phyloP scores from a whole-genome alignment of 495 filamentous ascomycete genomes.

The Paragyromitra xinjiangensis region DNA sequence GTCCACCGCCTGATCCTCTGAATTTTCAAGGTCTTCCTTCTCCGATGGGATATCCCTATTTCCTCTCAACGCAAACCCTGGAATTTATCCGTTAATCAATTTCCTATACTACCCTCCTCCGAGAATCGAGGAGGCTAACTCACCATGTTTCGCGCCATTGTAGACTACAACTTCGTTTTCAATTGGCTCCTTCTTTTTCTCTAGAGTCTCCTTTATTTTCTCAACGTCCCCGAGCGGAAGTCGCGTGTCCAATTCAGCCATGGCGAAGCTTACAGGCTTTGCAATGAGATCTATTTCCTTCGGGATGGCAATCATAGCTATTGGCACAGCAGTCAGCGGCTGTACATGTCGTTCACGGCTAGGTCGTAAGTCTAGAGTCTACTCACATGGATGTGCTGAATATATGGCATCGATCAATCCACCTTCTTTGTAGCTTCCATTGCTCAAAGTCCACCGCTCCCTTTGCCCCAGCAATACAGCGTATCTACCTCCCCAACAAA shows the following conservation, averaged over 20 bases:
- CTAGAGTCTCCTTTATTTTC: slow-evolving; percentile 62
- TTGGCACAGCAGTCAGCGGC: slow-evolving; percentile 66
- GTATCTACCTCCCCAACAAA: slow-evolving; percentile 70
- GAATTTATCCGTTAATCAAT: not conserved
- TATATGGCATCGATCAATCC: slow-evolving; percentile 49
- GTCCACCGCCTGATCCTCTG: slow-evolving; percentile 66
- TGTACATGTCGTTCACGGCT: not conserved
- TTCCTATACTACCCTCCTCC: slow-evolving; percentile 9
- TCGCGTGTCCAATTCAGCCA: slow-evolving; percentile 65
- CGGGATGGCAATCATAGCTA: slow-evolving; percentile 64
- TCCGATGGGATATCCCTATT: slow-evolving; percentile 61
- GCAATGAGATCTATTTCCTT: slow-evolving; percentile 65
- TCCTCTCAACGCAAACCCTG: slow-evolving; percentile 68
- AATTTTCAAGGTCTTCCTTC: slow-evolving; percentile 60
- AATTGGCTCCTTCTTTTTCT: slow-evolving; percentile 58
- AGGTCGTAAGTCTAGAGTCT: not conserved
- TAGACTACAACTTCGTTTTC: slow-evolving; percentile 65
- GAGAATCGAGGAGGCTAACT: not conserved
- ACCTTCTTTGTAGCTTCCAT: slow-evolving; percentile 49
- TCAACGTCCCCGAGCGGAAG: slow-evolving; percentile 60
- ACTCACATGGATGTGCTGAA: slow-evolving; percentile 51
- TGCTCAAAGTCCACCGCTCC: slow-evolving; percentile 42
- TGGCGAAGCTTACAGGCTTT: slow-evolving; percentile 66
- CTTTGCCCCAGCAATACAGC: slow-evolving; percentile 61
- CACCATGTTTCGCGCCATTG: slow-evolving; percentile 65